Percentiles rank a stretch among this genome's conserved stretches.
These are phyloP conservation scores for Mycena polygramma DNA, from an alignment of 768 basidiomycete genomes.

Conservation along the genomic window DNA sequence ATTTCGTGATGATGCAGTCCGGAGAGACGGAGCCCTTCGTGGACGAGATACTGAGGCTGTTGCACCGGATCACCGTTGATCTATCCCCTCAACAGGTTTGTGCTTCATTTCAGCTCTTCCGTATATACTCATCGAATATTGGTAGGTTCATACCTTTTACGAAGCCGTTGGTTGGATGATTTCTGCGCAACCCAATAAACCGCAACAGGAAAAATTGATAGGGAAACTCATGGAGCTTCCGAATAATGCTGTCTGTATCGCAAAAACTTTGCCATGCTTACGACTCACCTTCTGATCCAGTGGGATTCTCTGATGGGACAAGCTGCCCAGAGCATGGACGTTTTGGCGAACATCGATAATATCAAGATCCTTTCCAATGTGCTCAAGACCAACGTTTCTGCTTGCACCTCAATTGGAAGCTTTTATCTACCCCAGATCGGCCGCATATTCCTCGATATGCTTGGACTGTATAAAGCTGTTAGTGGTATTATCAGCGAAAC, in stretches of 20 bases:
- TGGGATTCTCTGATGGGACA: slow-evolving; percentile 99
- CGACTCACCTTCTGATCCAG: slow-evolving; percentile 53
- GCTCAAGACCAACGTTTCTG: slow-evolving; percentile 98
- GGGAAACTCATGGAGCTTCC: slow-evolving; percentile 97
- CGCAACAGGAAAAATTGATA: slow-evolving; percentile 95
- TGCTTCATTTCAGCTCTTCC: slow-evolving; percentile 29
- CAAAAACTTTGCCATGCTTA: neutral
- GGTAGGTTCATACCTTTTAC: slow-evolving; percentile 94
- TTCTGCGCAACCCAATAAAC: slow-evolving; percentile 97
- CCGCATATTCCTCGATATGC: slow-evolving; percentile 96
- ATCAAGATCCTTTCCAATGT: slow-evolving; percentile 98
- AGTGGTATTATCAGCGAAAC: slow-evolving; percentile 96
- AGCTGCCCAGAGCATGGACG: slow-evolving; percentile 92
- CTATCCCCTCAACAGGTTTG: slow-evolving; percentile 87
- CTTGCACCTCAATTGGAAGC: slow-evolving; percentile 95
- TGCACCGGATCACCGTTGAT: slow-evolving; percentile 96
- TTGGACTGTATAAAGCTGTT: slow-evolving; percentile 97
- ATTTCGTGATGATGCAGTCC: slow-evolving; percentile 99
- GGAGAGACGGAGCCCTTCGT: slow-evolving; percentile 98
- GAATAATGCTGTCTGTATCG: slow-evolving; percentile 86
- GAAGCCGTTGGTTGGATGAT: slow-evolving; percentile 99
- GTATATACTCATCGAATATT: slow-evolving; percentile 35
- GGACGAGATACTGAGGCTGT: slow-evolving; percentile 92
- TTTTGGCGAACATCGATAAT: slow-evolving; percentile 90
- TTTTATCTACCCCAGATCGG: slow-evolving; percentile 99